Conservation (phyloP, 2,329 filamentous ascomycete species). For the Tolypocladium nubicola region DNA sequence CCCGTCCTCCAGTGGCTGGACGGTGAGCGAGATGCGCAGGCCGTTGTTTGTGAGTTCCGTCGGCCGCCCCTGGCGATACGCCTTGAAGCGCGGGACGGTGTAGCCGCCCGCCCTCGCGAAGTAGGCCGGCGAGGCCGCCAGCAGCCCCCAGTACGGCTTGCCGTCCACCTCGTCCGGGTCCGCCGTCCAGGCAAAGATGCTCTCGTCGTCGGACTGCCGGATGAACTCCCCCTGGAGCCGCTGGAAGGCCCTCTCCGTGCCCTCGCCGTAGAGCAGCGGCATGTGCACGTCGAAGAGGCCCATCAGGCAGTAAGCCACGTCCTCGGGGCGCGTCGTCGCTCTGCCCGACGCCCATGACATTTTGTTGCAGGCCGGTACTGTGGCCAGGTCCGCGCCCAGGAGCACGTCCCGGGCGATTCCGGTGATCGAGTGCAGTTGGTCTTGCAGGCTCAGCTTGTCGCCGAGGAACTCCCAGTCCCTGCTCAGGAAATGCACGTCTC, state of each 20-base stretch:
- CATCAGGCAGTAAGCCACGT: conserved; percentile 9
- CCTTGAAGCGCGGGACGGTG: background rate
- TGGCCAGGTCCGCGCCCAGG: background rate
- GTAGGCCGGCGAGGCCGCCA: conserved; percentile 5
- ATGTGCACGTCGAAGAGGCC: conserved; percentile 10
- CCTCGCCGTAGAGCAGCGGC: conserved; percentile 11
- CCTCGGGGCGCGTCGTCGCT: conserved; percentile 8
- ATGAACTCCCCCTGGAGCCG: conserved; percentile 7
- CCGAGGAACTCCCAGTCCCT: conserved; percentile 3
- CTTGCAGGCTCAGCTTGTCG: conserved; percentile 2
- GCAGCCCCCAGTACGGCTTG: conserved; percentile 4
- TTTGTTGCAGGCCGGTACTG: conserved; percentile 1
- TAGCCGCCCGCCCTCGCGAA: conserved; percentile 1
- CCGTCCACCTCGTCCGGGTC: conserved; percentile 4
- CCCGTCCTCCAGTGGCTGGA: background rate
- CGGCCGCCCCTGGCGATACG: background rate
- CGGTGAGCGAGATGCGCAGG: conserved; percentile 1
- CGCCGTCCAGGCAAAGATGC: conserved; percentile 10
- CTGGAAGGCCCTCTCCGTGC: conserved; percentile 2
- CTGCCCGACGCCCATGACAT: conserved; percentile 9
- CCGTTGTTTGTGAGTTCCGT: conserved; percentile 5
- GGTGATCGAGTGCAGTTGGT: background rate
- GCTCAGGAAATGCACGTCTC: conserved; percentile 3
- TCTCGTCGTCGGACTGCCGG: conserved; percentile 7
- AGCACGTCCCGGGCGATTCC: background rate